A percentile compares a stretch with the other conserved stretches of the same genome.
These are phyloP conservation scores for Protoeuglena noctilucae DNA, from an alignment of 139 green algal species.

Conservation along the genomic window DNA sequence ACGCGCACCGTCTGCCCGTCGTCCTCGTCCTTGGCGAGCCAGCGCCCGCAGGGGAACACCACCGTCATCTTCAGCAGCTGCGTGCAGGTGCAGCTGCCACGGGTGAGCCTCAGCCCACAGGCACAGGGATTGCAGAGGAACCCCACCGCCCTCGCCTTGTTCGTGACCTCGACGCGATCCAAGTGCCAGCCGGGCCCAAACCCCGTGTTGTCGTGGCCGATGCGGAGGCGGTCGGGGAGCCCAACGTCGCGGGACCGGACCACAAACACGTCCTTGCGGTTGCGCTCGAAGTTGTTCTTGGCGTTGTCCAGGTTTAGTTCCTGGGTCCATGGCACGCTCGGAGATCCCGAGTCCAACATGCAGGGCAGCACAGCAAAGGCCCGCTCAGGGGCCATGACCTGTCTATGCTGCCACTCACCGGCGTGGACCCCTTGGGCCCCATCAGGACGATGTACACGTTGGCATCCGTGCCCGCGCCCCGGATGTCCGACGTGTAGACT, in stretches of 20 bases:
- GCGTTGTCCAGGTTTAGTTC: constrained; percentile 9
- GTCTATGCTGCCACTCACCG: constrained; percentile 18
- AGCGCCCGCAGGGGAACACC: constrained; percentile 10
- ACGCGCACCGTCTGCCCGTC: constrained; percentile 32
- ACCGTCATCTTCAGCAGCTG: constrained; percentile 4
- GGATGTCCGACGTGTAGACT: constrained; percentile 26
- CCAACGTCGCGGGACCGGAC: constrained; percentile 26
- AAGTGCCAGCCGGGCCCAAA: constrained; percentile 43
- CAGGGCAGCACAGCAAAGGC: constrained; percentile 6
- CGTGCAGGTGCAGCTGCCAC: constrained; percentile 37
- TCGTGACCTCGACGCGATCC: constrained; percentile 36
- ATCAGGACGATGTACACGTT: constrained; percentile 48
- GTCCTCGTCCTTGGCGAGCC: constrained; percentile 37
- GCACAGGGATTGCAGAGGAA: too few relatives aligned
- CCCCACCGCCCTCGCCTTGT: constrained; percentile 10
- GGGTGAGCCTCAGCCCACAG: too few relatives aligned
- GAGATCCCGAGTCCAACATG: constrained; percentile 16
- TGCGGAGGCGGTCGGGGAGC: constrained; percentile 22
- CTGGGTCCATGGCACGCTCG: background rate
- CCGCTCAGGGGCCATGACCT: constrained; percentile 5
- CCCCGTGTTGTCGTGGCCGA: constrained; percentile 53
- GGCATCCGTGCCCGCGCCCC: constrained; percentile 34
- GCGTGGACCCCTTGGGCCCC: too few relatives aligned
- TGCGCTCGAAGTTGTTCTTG: constrained; percentile 41
- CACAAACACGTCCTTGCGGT: constrained; percentile 29